Percentiles rank a stretch among this genome's conserved stretches.
phyloP scores from a whole-genome alignment of 1,139 yeast genomes.

The Scheffersomyces quercinus region DNA sequence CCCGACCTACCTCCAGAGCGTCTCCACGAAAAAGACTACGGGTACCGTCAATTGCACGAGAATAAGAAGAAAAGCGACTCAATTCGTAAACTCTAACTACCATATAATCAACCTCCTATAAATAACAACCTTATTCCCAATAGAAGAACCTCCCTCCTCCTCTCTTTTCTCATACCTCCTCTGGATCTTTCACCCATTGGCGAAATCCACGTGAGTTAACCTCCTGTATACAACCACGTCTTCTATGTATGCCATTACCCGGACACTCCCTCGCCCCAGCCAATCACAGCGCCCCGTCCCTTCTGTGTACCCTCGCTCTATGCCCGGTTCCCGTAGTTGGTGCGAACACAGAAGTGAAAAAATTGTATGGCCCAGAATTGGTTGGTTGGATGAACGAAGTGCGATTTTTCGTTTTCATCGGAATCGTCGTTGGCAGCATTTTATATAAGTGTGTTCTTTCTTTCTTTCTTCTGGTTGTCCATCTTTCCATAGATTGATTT shows the following conservation, averaged over 20 bases:
- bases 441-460: neutral
- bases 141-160: neutral
- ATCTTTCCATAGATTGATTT: conserved; percentile 4
- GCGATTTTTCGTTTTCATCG: conserved; percentile 1
- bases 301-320: neutral
- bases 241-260: conserved; percentile 9
- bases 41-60: too few relatives aligned
- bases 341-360: neutral
- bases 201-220: conserved; percentile 8
- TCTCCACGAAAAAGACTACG: too few relatives aligned
- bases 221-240: conserved; percentile 2
- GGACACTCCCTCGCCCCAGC: conserved; percentile 2
- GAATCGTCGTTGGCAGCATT: neutral
- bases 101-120: too few relatives aligned
- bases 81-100: too few relatives aligned
- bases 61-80: too few relatives aligned
- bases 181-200: neutral
- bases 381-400: conserved; percentile 7
- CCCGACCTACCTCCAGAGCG: too few relatives aligned
- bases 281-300: neutral
- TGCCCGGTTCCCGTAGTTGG: conserved; percentile 1
- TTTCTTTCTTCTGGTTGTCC: conserved; percentile 7
- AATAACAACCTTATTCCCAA: too few relatives aligned
- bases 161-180: neutral
- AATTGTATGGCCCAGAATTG: conserved; percentile 3